Evolutionary conservation across 495 filamentous ascomycete genomes (phyloP).

Genomic region (Lentithecium fluviatile): DNA sequence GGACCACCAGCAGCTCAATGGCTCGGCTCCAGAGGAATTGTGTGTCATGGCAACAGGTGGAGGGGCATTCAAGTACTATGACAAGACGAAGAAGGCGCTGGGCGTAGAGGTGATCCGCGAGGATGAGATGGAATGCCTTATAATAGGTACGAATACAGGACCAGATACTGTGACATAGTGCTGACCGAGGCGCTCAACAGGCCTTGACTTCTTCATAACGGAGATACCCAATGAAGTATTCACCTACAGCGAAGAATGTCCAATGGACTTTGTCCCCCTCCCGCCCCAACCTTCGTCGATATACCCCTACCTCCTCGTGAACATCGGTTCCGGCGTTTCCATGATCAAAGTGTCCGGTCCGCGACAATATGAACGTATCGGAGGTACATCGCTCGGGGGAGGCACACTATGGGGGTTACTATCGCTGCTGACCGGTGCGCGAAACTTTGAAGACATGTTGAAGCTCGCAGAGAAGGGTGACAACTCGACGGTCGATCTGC

Average conservation of each 20-base stretch:
- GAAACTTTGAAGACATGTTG: constrained; percentile 93
- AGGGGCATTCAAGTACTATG: constrained; percentile 93
- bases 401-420: constrained; percentile 96
- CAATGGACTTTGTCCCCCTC: constrained; percentile 75
- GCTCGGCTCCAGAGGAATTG: constrained; percentile 60
- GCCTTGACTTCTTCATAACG: constrained; percentile 97
- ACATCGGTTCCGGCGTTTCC: constrained; percentile 98
- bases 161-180: not conserved
- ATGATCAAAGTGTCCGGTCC: constrained; percentile 97
- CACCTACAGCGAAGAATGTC: constrained; percentile 83
- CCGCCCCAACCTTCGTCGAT: constrained; percentile 60
- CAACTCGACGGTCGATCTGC: constrained; percentile 90
- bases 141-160: constrained; percentile 64
- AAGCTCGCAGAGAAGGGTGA: constrained; percentile 91
- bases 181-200: constrained; percentile 43
- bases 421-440: constrained; percentile 82
- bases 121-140: constrained; percentile 98
- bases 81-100: constrained; percentile 75
- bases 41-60: constrained; percentile 94
- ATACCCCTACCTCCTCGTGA: constrained; percentile 96
- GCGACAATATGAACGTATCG: constrained; percentile 79
- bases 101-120: constrained; percentile 85
- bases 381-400: constrained; percentile 90
- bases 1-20: constrained; percentile 73
- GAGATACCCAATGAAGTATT: constrained; percentile 97